Percentiles rank a stretch among this genome's conserved stretches.
Conservation (phyloP, 164 flowering plant genomes). For the Vitis amurensis region DNA sequence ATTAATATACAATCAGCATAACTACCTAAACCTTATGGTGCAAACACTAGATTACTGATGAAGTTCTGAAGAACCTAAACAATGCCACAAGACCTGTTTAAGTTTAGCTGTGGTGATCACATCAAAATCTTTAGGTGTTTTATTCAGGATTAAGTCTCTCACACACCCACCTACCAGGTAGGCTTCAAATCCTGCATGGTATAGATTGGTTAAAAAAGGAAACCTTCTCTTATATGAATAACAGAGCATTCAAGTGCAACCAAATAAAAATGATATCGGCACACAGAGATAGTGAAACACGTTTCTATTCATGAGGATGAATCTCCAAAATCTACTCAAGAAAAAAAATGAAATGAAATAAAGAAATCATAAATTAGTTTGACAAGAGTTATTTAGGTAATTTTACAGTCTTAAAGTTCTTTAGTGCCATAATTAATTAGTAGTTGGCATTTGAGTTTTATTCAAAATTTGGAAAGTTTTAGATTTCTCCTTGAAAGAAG, state of each 20-base stretch:
- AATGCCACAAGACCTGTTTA: conserved; percentile 44
- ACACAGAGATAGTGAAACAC: background rate
- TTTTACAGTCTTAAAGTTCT: too few species aligned
- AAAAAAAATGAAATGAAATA: too few species aligned
- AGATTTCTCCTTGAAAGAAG: too few species aligned
- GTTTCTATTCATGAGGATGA: too few species aligned
- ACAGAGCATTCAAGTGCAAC: background rate
- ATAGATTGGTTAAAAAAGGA: conserved; percentile 1
- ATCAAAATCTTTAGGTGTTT: conserved; percentile 89
- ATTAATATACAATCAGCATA: background rate
- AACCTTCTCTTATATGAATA: background rate
- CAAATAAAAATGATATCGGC: background rate
- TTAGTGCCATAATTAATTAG: too few species aligned
- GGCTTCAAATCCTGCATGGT: conserved; percentile 63
- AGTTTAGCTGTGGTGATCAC: conserved; percentile 83
- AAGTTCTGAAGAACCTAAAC: background rate
- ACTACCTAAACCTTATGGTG: too few species aligned
- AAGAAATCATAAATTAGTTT: too few species aligned
- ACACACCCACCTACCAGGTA: conserved; percentile 98
- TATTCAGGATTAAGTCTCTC: conserved; percentile 72
- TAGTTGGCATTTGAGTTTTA: too few species aligned
- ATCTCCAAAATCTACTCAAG: too few species aligned
- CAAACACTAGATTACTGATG: background rate
- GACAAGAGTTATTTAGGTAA: too few species aligned
- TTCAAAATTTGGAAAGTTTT: too few species aligned